A percentile compares a stretch with the other conserved stretches of the same genome.
phyloP scores from a whole-genome alignment of 2,329 filamentous ascomycete species.

The Emmonsia crescens region DNA sequence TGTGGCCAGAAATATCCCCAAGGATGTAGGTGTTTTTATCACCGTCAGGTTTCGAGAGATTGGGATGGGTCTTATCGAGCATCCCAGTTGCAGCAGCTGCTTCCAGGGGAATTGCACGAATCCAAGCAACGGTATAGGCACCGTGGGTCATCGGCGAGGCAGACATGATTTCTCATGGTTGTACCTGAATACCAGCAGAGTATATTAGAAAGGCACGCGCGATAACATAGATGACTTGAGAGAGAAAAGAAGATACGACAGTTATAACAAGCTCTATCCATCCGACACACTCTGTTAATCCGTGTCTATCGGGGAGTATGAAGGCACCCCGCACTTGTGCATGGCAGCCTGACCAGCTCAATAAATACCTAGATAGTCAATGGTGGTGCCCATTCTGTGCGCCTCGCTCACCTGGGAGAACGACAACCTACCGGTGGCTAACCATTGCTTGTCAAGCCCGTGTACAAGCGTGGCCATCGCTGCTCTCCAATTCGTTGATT shows the following conservation, averaged over 20 bases:
- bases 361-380: no score
- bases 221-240: no score
- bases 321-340: background rate
- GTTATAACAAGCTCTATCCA: no score
- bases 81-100: background rate
- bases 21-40: background rate
- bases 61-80: background rate
- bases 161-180: background rate
- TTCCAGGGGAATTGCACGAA: background rate
- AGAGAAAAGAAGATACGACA: no score
- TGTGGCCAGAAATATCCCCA: background rate
- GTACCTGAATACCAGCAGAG: no score
- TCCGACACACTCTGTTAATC: background rate
- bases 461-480: no score
- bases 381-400: background rate
- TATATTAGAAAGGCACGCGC: no score
- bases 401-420: background rate
- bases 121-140: background rate
- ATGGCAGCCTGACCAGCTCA: background rate
- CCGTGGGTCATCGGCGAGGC: background rate
- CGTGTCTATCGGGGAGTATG: background rate
- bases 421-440: background rate
- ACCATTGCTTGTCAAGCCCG: background rate
- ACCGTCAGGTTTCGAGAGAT: background rate
- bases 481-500: no score